Evolutionary conservation across 495 filamentous ascomycete genomes (phyloP).

Genomic region (Glonium stellatum): DNA sequence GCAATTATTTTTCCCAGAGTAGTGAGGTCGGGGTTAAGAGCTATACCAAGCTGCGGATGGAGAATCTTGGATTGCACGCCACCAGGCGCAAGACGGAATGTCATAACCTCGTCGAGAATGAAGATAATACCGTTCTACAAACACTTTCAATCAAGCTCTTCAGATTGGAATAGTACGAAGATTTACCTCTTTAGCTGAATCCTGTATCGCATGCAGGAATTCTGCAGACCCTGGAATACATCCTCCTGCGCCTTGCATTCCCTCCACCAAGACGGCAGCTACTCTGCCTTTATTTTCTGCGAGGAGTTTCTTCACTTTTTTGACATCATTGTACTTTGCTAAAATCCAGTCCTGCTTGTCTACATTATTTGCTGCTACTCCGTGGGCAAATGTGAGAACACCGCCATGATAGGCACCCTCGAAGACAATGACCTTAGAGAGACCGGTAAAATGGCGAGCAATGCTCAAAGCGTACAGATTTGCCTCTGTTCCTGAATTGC

Average conservation of each 20-base stretch:
- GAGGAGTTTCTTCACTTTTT: constrained; percentile 25
- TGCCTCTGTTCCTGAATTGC: constrained; percentile 51
- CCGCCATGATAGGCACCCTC: constrained; percentile 52
- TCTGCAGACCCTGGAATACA: constrained; percentile 39
- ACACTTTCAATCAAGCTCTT: not conserved
- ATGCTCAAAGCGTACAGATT: constrained; percentile 44
- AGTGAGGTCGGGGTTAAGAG: constrained; percentile 50
- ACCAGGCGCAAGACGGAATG: constrained; percentile 45
- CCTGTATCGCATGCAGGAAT: constrained; percentile 43
- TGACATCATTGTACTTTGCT: constrained; percentile 46
- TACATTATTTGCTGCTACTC: constrained; percentile 22
- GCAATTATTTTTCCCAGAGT: constrained; percentile 59
- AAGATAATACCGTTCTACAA: constrained; percentile 41
- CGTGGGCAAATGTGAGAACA: constrained; percentile 38
- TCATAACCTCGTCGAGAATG: constrained; percentile 62
- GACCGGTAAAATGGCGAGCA: constrained; percentile 39
- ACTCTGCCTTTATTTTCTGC: constrained; percentile 28
- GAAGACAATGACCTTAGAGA: constrained; percentile 44
- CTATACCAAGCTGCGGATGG: not conserved
- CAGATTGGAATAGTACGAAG: not conserved
- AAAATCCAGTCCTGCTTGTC: constrained; percentile 43
- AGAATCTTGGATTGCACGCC: constrained; percentile 42
- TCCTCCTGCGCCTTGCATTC: constrained; percentile 52
- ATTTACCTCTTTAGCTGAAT: constrained; percentile 28
- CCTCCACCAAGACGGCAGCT: constrained; percentile 54